phyloP scores from a whole-genome alignment of 306 rosid genomes.

The Trifolium repens region DNA sequence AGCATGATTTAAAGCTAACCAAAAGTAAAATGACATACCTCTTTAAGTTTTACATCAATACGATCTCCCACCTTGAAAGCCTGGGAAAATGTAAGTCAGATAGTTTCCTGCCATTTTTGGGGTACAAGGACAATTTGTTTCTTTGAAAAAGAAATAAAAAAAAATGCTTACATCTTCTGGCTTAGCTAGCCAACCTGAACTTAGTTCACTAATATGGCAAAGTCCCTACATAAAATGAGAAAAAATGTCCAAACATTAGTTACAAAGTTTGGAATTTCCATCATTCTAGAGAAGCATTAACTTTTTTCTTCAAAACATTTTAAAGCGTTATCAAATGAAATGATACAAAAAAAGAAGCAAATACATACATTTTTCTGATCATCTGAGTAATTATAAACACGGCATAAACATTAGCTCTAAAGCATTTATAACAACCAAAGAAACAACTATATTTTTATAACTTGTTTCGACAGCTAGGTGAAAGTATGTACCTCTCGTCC shows the following conservation, averaged over 20 bases:
- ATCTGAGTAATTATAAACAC: constrained; percentile 24
- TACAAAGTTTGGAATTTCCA: constrained; percentile 20
- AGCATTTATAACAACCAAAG: background rate
- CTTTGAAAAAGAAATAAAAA: constrained; percentile 17
- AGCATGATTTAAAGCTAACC: constrained; percentile 4
- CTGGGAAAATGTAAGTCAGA: constrained; percentile 54
- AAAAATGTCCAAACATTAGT: constrained; percentile 35
- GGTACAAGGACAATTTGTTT: background rate
- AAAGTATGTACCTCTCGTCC: constrained; percentile 82
- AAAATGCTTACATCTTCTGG: constrained; percentile 81
- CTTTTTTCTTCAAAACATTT: constrained; percentile 14
- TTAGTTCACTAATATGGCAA: constrained; percentile 95
- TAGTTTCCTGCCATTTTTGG: constrained; percentile 2
- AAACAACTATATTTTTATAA: constrained; percentile 23
- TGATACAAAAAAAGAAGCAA: constrained; percentile 23
- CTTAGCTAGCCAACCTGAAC: constrained; percentile 88
- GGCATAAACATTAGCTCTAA: constrained; percentile 11
- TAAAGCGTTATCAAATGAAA: constrained; percentile 10
- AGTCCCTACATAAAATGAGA: constrained; percentile 73
- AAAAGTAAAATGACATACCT: constrained; percentile 58
- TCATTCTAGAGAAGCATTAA: constrained; percentile 31
- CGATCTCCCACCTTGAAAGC: constrained; percentile 86
- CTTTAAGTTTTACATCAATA: constrained; percentile 91
- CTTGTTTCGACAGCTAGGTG: constrained; percentile 40
- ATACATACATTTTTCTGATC: constrained; percentile 20